These are phyloP conservation scores for Alternaria conjuncta DNA, from an alignment of 2,329 filamentous ascomycete species.

Conservation along the genomic window DNA sequence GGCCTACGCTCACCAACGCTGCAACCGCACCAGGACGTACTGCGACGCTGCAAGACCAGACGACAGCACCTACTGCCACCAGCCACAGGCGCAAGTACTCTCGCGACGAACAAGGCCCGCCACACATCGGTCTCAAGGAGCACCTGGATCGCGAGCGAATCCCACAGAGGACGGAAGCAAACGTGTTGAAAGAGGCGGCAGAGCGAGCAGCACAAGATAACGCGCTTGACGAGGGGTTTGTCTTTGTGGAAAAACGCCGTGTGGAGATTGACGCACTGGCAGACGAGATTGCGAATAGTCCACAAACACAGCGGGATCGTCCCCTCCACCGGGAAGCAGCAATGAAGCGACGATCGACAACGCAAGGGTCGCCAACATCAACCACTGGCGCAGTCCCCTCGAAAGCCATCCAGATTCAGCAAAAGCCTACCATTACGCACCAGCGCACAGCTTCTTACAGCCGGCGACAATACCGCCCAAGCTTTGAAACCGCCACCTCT, in stretches of 20 bases:
- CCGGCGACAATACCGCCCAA: slow-evolving; percentile 74
- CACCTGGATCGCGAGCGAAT: slow-evolving; percentile 53
- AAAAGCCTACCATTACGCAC: slow-evolving; percentile 66
- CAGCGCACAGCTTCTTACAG: slow-evolving; percentile 81
- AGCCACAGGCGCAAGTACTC: slow-evolving; percentile 69
- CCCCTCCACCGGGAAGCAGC: slow-evolving; percentile 63
- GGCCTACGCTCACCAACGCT: slow-evolving; percentile 53
- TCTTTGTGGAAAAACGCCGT: slow-evolving; percentile 91
- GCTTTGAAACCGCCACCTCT: slow-evolving; percentile 79
- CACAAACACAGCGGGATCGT: slow-evolving; percentile 60
- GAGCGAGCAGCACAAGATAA: slow-evolving; percentile 82
- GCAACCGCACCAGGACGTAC: slow-evolving; percentile 55
- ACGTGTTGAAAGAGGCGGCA: slow-evolving; percentile 55
- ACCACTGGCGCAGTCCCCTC: slow-evolving; percentile 74
- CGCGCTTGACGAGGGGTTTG: slow-evolving; percentile 91
- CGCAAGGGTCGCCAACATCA: slow-evolving; percentile 74
- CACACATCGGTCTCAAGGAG: slow-evolving; percentile 57
- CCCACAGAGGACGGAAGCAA: slow-evolving; percentile 49
- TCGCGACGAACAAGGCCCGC: slow-evolving; percentile 52
- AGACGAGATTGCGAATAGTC: slow-evolving; percentile 88
- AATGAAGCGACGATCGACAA: slow-evolving; percentile 77
- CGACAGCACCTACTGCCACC: slow-evolving; percentile 43
- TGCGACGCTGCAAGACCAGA: slow-evolving; percentile 44
- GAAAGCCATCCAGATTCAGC: slow-evolving; percentile 77
- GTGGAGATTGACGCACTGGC: slow-evolving; percentile 98